Conservation (phyloP, 805 yeast genomes). For the Candida coquimbonensis region DNA sequence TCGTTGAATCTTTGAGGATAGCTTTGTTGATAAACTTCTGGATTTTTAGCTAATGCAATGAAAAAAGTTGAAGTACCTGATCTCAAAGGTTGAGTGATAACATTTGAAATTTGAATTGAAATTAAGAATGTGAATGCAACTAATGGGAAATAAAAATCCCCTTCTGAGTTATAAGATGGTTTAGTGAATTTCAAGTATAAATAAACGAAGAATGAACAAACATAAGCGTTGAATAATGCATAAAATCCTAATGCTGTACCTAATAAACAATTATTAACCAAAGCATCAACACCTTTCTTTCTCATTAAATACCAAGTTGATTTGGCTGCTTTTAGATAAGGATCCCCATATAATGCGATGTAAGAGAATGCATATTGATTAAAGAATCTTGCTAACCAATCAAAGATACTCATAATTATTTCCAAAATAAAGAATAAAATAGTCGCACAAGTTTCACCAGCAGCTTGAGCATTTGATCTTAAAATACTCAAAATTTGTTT, state of each 20-base stretch:
- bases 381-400: conserved; percentile 79
- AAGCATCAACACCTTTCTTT: conserved; percentile 75
- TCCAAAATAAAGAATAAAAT: conserved; percentile 48
- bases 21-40: conserved; percentile 69
- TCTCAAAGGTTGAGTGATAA: conserved; percentile 67
- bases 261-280: conserved; percentile 78
- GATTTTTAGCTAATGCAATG: conserved; percentile 77
- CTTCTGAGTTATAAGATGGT: conserved; percentile 56
- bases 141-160: conserved; percentile 62
- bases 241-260: conserved; percentile 75
- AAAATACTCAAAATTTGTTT: conserved; percentile 46
- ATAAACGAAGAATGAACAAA: conserved; percentile 55
- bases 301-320: conserved; percentile 76
- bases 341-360: conserved; percentile 79
- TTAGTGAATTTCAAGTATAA: conserved; percentile 60
- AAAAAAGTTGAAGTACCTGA: conserved; percentile 82
- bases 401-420: conserved; percentile 54
- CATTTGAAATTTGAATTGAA: conserved; percentile 66
- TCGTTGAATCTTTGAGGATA: conserved; percentile 65
- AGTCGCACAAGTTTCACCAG: conserved; percentile 46
- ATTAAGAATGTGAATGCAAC: conserved; percentile 69
- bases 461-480: conserved; percentile 44
- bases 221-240: conserved; percentile 62
- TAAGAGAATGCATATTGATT: conserved; percentile 87
- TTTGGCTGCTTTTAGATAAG: conserved; percentile 67